Evolutionary conservation across 345 rosid genomes (phyloP), one percentile per base, ranked within the genome.

Genomic region (Linum usitatissimum): DNA sequence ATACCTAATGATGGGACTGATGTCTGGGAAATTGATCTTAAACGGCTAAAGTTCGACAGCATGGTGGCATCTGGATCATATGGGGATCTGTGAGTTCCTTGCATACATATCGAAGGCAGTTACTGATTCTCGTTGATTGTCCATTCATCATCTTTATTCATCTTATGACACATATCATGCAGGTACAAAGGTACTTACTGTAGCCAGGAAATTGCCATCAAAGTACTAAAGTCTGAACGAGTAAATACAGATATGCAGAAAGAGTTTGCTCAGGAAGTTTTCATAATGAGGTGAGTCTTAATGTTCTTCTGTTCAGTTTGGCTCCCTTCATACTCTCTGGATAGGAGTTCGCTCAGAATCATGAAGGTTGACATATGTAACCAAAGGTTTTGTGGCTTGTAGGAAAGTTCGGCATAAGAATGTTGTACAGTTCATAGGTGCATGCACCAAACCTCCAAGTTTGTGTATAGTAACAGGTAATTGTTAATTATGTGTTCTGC

Each of bases 251-350:
- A 89, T 72, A 49, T 89, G 81, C 90, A 84, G 77, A 87, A 77
- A 72, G 98, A 92, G 77, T 92, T 92, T 76, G 90, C 94, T 19
- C 98, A 89, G 77, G 98, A 92, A 84, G 98, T 92, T 63, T 92
- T 68, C 62, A 92, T 92, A 61, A 84, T 92, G 97, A 87, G 98
- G 98, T 92, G 76, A 67, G 80, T 63, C 34, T 21, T 64, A 36
- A 30, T 55, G 3, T 60, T 58, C 48, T 23, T 15, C 12, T 18
- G 21, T 71, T 48, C 62, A 5, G n/a, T 18, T 13, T 57, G 10
- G 19, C 55, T 9, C 31, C 31, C 19, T 28, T 40, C 53, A 36
- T 10, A 30, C 9, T 38, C 54, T 65, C 34, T 31, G 20, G 40
- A 53, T 51, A n/a, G n/a, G 19, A 58, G 18, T 18, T n/a, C 59